Evolutionary conservation across 164 flowering plant species (phyloP).

Genomic region (Taxillus chinensis): DNA sequence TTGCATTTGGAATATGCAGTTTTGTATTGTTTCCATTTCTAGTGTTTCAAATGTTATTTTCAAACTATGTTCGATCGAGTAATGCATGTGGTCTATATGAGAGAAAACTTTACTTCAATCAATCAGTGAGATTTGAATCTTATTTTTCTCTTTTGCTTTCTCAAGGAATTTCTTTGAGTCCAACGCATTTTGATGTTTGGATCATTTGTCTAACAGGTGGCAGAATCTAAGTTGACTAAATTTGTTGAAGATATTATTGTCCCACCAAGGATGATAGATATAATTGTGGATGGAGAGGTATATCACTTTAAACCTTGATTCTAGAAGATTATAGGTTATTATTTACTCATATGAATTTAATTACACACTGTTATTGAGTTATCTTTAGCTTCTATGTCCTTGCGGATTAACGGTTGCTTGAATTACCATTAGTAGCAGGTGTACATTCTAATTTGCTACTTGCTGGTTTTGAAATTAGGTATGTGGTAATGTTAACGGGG

Average conservation of each 20-base stretch:
- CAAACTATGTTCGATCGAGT: no score
- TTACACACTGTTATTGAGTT: not conserved
- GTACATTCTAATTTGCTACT: not conserved
- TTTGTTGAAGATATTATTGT: slow-evolving; percentile 96
- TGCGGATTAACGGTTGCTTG: not conserved
- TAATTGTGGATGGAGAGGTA: slow-evolving; percentile 98
- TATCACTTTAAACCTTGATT: not conserved
- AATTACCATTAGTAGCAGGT: not conserved
- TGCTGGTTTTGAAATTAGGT: no score
- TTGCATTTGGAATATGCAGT: no score
- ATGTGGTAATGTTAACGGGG: no score
- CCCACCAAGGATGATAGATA: slow-evolving; percentile 92
- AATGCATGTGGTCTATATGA: no score
- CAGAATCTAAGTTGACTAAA: slow-evolving; percentile 78
- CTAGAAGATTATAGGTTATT: not conserved
- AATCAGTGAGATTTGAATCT: no score
- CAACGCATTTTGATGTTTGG: no score
- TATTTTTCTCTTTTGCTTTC: no score
- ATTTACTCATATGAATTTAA: not conserved
- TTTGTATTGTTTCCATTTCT: no score
- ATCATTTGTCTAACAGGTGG: slow-evolving; percentile 39
- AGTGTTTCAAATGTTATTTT: no score
- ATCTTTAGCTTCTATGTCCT: not conserved
- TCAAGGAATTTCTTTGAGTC: no score
- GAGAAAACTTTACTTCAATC: no score